A percentile compares a stretch with the other conserved stretches of the same genome.
phyloP scores from a whole-genome alignment of 805 yeast species.

The Kazachstania psychrophila region DNA sequence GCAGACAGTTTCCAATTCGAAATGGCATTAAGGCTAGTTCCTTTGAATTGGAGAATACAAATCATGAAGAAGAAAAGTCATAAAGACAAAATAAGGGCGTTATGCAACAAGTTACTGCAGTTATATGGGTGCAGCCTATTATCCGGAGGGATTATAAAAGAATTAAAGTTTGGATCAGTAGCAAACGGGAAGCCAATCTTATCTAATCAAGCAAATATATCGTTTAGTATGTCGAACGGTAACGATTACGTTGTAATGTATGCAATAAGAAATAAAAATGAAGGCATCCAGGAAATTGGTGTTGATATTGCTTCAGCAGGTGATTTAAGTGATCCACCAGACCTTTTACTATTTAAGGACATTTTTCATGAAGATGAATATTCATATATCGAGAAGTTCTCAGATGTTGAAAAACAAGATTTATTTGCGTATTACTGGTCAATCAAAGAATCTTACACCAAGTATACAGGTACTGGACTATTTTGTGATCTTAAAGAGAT shows the following conservation, averaged over 20 bases:
- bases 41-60: constrained; percentile 34
- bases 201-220: constrained; percentile 15
- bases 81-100: constrained; percentile 30
- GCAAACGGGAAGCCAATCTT: constrained; percentile 51
- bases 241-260: constrained; percentile 40
- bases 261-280: constrained; percentile 22
- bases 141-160: constrained; percentile 7
- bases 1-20: constrained; percentile 38
- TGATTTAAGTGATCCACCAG: constrained; percentile 11
- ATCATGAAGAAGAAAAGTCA: constrained; percentile 34
- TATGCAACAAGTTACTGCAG: constrained; percentile 41
- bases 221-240: constrained; percentile 56
- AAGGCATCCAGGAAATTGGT: constrained; percentile 30
- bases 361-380: constrained; percentile 36
- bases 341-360: constrained; percentile 33
- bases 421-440: constrained; percentile 64
- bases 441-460: constrained; percentile 66
- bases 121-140: constrained; percentile 33
- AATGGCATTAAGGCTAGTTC: constrained; percentile 36
- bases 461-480: constrained; percentile 55
- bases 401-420: constrained; percentile 16
- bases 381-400: constrained; percentile 20
- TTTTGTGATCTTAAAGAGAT: constrained; percentile 28
- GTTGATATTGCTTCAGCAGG: constrained; percentile 38
- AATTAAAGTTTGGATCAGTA: constrained; percentile 27